These are phyloP conservation scores for Brachypodium distachyon DNA, from an alignment of 202 grass and related monocot species.

Conservation along the genomic window DNA sequence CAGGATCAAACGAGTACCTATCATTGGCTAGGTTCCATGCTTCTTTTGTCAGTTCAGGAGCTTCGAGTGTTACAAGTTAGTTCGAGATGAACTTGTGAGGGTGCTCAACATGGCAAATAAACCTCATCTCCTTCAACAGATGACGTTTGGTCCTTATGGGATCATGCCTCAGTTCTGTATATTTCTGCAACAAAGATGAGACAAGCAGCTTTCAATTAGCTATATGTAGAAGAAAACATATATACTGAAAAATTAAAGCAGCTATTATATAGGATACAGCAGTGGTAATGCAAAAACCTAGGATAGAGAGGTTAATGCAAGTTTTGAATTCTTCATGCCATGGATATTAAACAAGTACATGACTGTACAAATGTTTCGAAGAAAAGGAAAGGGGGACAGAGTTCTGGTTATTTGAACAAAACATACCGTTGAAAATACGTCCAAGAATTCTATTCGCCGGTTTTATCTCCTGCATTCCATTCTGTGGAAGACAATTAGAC, in stretches of 20 bases:
- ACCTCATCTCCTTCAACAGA: neutral
- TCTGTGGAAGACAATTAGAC: slow-evolving; percentile 28
- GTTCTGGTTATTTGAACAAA: no score
- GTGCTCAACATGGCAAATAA: neutral
- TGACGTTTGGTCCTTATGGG: neutral
- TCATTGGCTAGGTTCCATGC: neutral
- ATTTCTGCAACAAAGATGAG: neutral
- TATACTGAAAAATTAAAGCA: no score
- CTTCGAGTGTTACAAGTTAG: neutral
- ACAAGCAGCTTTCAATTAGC: neutral
- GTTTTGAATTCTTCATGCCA: no score
- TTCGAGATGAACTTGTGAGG: neutral
- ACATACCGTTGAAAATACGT: neutral
- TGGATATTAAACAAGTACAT: no score
- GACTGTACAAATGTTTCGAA: no score
- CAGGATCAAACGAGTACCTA: neutral
- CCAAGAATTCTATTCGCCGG: neutral
- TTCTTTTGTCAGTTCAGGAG: neutral
- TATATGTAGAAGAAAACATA: no score
- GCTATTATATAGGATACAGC: no score
- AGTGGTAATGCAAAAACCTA: no score
- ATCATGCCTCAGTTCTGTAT: neutral
- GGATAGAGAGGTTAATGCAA: no score
- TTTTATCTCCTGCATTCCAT: neutral
- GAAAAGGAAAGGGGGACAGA: no score